A percentile compares a stretch with the other conserved stretches of the same genome.
Evolutionary conservation across 1,284 basidiomycete genomes (phyloP).

Genomic region (Coniferiporia sulphurascens): DNA sequence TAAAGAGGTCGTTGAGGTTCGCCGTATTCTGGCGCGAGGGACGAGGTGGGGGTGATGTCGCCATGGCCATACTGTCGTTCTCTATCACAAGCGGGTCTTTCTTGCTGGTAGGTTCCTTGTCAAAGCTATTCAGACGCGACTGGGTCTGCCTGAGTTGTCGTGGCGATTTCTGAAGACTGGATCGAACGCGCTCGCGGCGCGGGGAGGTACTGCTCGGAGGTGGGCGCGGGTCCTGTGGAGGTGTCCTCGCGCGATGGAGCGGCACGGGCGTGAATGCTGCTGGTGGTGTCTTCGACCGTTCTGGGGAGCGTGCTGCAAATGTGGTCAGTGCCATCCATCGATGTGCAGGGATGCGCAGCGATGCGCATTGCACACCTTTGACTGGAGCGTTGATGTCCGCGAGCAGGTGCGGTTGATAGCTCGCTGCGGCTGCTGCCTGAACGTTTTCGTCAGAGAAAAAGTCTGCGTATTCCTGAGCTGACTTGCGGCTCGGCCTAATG

Average conservation of each 20-base stretch:
- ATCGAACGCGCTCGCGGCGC: slow-evolving; percentile 8
- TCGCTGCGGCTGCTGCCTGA: slow-evolving; percentile 44
- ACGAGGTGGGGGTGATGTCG: slow-evolving; percentile 55
- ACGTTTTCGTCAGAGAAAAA: slow-evolving; percentile 57
- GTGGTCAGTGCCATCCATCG: not conserved
- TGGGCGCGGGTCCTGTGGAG: slow-evolving; percentile 19
- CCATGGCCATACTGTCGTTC: slow-evolving; percentile 10
- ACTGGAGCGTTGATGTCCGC: slow-evolving; percentile 26
- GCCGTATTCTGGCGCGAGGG: slow-evolving; percentile 79
- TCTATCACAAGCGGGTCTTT: not conserved
- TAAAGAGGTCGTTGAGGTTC: slow-evolving; percentile 67
- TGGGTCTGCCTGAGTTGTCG: slow-evolving; percentile 8
- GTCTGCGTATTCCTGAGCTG: slow-evolving; percentile 67
- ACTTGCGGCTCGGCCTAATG: slow-evolving; percentile 57
- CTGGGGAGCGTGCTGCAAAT: not conserved
- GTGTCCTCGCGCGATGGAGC: slow-evolving; percentile 17
- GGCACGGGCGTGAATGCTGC: slow-evolving; percentile 10
- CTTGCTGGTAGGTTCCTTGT: not conserved
- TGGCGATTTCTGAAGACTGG: slow-evolving; percentile 18
- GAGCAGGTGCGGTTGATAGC: slow-evolving; percentile 56
- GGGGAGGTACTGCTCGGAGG: slow-evolving; percentile 18
- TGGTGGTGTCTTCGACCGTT: slow-evolving; percentile 14
- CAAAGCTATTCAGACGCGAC: not conserved
- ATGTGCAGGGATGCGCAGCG: slow-evolving; percentile 4
- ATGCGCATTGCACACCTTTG: not conserved